A percentile compares a stretch with the other conserved stretches of the same genome.
These are phyloP conservation scores for Eragrostis nindensis DNA, from an alignment of 176 grass and related monocot genomes.

Conservation along the genomic window DNA sequence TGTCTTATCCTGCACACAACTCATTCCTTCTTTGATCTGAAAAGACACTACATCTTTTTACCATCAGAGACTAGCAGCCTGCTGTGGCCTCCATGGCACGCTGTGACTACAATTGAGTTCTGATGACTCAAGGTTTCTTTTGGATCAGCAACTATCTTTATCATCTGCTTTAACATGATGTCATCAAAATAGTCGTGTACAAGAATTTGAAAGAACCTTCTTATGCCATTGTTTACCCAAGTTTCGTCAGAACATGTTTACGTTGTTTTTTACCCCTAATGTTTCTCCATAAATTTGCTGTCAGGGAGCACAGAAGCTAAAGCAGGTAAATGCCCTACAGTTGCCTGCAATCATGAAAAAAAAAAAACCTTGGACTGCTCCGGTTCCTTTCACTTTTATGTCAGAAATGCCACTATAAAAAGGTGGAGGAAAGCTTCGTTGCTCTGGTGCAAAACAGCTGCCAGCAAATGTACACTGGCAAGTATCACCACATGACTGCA, in stretches of 20 bases:
- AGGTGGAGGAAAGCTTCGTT: conserved; percentile 4
- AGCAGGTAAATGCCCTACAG: not conserved
- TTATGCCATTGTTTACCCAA: not conserved
- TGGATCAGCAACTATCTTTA: not conserved
- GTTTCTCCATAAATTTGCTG: too few relatives aligned
- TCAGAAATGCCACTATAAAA: conserved; percentile 38
- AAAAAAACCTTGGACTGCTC: conserved; percentile 4
- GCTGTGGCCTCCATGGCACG: conserved; percentile 20
- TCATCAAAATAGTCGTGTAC: not conserved
- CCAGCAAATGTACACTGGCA: conserved; percentile 4
- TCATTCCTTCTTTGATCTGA: conserved; percentile 6
- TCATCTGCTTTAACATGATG: not conserved
- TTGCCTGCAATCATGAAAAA: conserved; percentile 14
- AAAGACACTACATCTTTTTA: not conserved
- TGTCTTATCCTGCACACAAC: not conserved
- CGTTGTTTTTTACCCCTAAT: too few relatives aligned
- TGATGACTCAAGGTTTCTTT: not conserved
- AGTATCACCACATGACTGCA: not conserved
- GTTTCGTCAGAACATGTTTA: not conserved
- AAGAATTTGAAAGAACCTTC: not conserved
- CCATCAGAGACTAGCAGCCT: conserved; percentile 8
- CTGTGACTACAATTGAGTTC: not conserved
- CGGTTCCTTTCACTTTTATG: conserved; percentile 44
- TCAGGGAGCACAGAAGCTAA: not conserved
- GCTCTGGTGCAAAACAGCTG: conserved; percentile 19